Evolutionary conservation across 495 filamentous ascomycete species (phyloP).

Genomic region (Mytilinidion resinicola): DNA sequence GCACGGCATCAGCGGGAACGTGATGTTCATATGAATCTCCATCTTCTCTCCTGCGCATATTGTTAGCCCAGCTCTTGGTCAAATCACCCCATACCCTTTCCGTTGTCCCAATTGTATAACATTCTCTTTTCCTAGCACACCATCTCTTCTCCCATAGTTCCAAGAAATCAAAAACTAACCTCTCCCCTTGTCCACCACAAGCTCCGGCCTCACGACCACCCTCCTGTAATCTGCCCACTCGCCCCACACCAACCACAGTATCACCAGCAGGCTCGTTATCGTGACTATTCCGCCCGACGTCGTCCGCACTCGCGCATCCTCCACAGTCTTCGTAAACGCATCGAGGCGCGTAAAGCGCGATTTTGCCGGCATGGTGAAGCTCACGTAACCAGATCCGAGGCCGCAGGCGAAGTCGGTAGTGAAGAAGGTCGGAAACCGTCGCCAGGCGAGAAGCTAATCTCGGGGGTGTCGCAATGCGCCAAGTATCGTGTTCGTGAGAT

Average conservation of each 20-base stretch:
- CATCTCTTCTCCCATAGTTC: neutral
- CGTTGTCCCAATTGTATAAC: neutral
- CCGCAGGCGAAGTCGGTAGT: neutral
- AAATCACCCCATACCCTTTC: neutral
- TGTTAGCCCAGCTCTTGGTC: slow-evolving; percentile 2
- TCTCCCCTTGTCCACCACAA: slow-evolving; percentile 94
- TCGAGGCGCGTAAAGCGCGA: slow-evolving; percentile 93
- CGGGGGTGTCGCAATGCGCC: too few relatives aligned
- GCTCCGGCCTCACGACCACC: slow-evolving; percentile 79
- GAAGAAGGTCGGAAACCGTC: too few relatives aligned
- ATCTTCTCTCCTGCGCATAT: slow-evolving; percentile 71
- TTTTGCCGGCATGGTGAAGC: slow-evolving; percentile 51
- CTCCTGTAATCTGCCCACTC: slow-evolving; percentile 93
- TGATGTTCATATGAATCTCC: slow-evolving; percentile 98
- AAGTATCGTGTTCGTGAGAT: too few relatives aligned
- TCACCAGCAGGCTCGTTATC: slow-evolving; percentile 76
- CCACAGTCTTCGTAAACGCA: slow-evolving; percentile 97
- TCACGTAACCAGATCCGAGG: neutral
- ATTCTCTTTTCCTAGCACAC: neutral
- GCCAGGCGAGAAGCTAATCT: too few relatives aligned
- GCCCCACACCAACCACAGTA: slow-evolving; percentile 83
- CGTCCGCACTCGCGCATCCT: slow-evolving; percentile 95
- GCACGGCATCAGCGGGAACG: slow-evolving; percentile 89
- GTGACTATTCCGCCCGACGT: slow-evolving; percentile 95
- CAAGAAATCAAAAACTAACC: slow-evolving; percentile 47